Evolutionary conservation across 345 rosid genomes (phyloP), one percentile per base, ranked within the genome.

Genomic region (thale cress (Arabidopsis thaliana)): DNA sequence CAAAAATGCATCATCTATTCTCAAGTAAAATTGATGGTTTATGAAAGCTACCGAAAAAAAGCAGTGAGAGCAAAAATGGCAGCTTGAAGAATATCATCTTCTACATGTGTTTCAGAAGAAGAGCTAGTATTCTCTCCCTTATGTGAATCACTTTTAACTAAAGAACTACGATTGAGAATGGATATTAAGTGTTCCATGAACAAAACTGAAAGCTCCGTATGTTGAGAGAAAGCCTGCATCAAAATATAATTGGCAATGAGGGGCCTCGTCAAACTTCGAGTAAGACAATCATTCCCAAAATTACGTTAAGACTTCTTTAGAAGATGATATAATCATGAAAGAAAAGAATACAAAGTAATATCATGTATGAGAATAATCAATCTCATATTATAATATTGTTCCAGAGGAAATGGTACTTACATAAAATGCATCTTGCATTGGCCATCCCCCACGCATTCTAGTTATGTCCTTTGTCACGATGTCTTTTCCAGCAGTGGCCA

Each of bases 391-490:
- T 42, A 61, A 23, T 20, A n/a, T 34, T 48, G 32, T 32, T 60
- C 40, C 40, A 51, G 64, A 24, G 61, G 59, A 59, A 75, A 63
- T 41, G 67, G 53, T 23, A 78, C 98, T 87, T 82, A 91, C 98
- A 75, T 84, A 83, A 78, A 94, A 94, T 71, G 88, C 95, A 80
- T 94, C 96, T 78, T 90, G 98, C 98, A 94, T 85, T 72, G 97
- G 89, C 98, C 98, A 94, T 77, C 98, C 98, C 77, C 97, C 97
- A 79, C 97, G 96, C 77, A 94, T 65, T 82, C 98, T 87, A 76
- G 96, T 86, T 84, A 94, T 89, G 81, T 94, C 97, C 87, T 94
- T 94, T 13, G 98, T 94, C 80, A 84, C 83, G 74, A 91, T 84
- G 75, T 94, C 98, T 87, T 78, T 88, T 76, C 87, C 97, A 72